Conservation (phyloP, 441 rosid species). For the Aleurites moluccanus region DNA sequence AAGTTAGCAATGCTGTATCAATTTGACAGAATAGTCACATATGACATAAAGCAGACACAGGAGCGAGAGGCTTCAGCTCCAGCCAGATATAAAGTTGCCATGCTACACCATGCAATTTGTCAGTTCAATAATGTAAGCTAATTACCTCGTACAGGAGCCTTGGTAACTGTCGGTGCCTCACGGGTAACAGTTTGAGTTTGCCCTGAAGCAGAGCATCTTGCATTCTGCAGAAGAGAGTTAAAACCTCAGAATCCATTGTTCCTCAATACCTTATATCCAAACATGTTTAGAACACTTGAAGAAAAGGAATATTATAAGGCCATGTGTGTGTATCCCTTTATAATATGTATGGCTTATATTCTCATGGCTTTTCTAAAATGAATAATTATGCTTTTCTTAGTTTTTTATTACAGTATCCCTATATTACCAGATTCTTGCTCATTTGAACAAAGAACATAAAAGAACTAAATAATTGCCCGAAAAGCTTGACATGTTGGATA, state of each 20-base stretch:
- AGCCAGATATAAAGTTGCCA: not conserved
- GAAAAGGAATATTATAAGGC: not conserved
- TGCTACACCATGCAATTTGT: not conserved
- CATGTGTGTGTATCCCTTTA: not conserved
- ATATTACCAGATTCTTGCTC: not conserved
- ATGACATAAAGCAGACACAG: not conserved
- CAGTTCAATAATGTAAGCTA: not conserved
- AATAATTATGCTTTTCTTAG: not conserved
- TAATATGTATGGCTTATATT: not conserved
- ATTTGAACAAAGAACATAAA: not conserved
- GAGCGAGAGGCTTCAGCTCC: not conserved
- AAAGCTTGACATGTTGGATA: not conserved
- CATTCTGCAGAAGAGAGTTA: constrained; percentile 41
- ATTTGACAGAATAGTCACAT: not conserved
- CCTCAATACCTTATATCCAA: not conserved
- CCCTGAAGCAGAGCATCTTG: constrained; percentile 61
- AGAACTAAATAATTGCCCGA: not conserved
- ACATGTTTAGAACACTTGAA: not conserved
- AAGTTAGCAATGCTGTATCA: not conserved
- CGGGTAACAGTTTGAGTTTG: constrained; percentile 75
- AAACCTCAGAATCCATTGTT: not conserved
- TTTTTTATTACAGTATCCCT: not conserved
- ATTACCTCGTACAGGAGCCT: constrained; percentile 78
- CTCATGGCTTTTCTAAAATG: not conserved
- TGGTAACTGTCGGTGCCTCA: constrained; percentile 79